A percentile compares a stretch with the other conserved stretches of the same genome.
Conservation (phyloP, 129 eudicot genomes). For the Saposhnikovia divaricata region DNA sequence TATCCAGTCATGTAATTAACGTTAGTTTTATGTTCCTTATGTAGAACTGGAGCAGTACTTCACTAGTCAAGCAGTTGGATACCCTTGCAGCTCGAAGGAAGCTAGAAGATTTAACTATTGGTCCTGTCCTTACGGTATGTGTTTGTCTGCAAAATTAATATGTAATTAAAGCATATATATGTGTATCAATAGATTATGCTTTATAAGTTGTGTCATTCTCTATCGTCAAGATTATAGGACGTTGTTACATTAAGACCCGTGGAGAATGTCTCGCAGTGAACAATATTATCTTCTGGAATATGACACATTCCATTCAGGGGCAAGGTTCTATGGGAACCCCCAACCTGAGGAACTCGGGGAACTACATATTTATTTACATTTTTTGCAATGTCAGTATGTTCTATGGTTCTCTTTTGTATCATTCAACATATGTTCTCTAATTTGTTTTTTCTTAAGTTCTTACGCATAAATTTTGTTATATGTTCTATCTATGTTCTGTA, state of each 20-base stretch:
- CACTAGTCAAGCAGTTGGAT: constrained; percentile 50
- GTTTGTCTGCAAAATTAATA: not conserved
- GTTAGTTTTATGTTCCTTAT: not conserved
- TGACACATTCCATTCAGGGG: not conserved
- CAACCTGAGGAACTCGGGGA: no score
- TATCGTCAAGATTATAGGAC: not conserved
- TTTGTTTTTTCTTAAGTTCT: no score
- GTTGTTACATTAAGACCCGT: not conserved
- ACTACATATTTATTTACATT: no score
- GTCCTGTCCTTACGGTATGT: constrained; percentile 94
- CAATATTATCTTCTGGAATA: not conserved
- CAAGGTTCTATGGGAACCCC: no score
- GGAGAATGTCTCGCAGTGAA: not conserved
- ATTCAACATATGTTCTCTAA: no score
- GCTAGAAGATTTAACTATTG: constrained; percentile 83
- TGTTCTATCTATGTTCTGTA: no score
- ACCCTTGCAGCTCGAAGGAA: constrained; percentile 91
- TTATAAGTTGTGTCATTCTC: not conserved
- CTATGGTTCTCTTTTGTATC: no score
- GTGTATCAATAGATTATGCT: not conserved
- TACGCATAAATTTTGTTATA: no score
- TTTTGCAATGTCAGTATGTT: no score
- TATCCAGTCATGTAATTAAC: not conserved
- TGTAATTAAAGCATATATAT: not conserved
- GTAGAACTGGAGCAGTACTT: constrained; percentile 82